A percentile compares a stretch with the other conserved stretches of the same genome.
Evolutionary conservation across 176 grass and related monocot species (phyloP).

Genomic region (Oropetium thomaeum): DNA sequence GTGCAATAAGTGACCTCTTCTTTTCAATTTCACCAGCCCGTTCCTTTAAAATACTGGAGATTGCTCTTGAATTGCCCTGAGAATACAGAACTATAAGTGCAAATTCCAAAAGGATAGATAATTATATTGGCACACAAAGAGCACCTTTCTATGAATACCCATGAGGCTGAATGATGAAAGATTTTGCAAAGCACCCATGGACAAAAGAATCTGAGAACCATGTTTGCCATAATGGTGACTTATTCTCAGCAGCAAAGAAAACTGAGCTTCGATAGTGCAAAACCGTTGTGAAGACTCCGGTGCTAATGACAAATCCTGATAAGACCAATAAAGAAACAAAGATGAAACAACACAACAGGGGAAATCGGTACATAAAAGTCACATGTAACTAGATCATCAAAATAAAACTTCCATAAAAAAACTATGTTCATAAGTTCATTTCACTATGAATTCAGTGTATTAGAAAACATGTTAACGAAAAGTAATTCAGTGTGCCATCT

Average conservation of each 20-base stretch:
- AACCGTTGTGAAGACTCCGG: slow-evolving; percentile 70
- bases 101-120: neutral
- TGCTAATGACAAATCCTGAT: slow-evolving; percentile 57
- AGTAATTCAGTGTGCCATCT: neutral
- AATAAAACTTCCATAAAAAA: slow-evolving; percentile 19
- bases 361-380: slow-evolving; percentile 17
- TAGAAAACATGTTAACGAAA: slow-evolving; percentile 18
- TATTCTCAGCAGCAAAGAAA: slow-evolving; percentile 90
- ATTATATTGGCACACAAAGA: slow-evolving; percentile 1
- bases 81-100: slow-evolving; percentile 21
- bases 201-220: slow-evolving; percentile 86
- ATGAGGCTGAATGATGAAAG: slow-evolving; percentile 73
- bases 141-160: slow-evolving; percentile 61
- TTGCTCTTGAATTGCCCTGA: slow-evolving; percentile 58
- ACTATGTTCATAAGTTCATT: neutral
- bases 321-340: slow-evolving; percentile 19
- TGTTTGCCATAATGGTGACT: slow-evolving; percentile 84
- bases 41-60: slow-evolving; percentile 50
- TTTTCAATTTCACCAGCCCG: slow-evolving; percentile 54
- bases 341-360: neutral
- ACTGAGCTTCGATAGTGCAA: slow-evolving; percentile 75
- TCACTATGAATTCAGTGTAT: slow-evolving; percentile 4
- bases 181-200: slow-evolving; percentile 84
- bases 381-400: slow-evolving; percentile 3
- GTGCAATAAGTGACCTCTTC: slow-evolving; percentile 67